Conservation (phyloP, 2,329 filamentous ascomycete genomes). For the Chrysosporium queenslandicum region DNA sequence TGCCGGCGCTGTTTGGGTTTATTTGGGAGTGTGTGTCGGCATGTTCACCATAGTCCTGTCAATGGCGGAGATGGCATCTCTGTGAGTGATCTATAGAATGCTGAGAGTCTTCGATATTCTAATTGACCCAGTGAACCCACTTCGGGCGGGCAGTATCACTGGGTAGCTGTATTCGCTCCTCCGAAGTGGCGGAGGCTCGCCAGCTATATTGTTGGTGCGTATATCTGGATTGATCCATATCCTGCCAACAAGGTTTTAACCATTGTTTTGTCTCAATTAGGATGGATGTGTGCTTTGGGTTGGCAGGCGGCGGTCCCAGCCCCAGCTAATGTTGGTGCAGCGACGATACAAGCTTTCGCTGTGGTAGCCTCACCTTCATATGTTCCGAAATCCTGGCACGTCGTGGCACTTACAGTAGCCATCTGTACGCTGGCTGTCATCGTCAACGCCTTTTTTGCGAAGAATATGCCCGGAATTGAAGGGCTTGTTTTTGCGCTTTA, state of each 20-base stretch:
- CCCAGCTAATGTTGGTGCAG: constrained; percentile 23
- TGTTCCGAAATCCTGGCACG: constrained; percentile 25
- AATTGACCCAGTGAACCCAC: constrained; percentile 26
- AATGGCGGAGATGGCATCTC: constrained; percentile 16
- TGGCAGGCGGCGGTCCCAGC: constrained; percentile 24
- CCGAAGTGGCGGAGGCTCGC: constrained; percentile 25
- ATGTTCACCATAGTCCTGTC: constrained; percentile 10
- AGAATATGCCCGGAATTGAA: constrained; percentile 26
- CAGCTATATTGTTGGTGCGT: constrained; percentile 22
- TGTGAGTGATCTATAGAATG: constrained; percentile 5
- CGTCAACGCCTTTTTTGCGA: constrained; percentile 24
- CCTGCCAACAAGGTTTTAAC: too few relatives aligned
- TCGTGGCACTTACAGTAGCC: constrained; percentile 23
- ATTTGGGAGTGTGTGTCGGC: constrained; percentile 10
- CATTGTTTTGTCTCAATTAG: constrained; percentile 7
- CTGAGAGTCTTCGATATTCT: neutral
- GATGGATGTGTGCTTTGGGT: constrained; percentile 26
- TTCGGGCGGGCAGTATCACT: constrained; percentile 26
- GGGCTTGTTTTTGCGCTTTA: constrained; percentile 26
- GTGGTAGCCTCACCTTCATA: constrained; percentile 25
- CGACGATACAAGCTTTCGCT: constrained; percentile 28
- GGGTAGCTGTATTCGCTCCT: constrained; percentile 26
- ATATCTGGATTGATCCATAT: neutral
- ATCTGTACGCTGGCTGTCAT: constrained; percentile 20
- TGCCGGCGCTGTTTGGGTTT: constrained; percentile 13